These are phyloP conservation scores for Hypoxylon rubiginosum DNA, from an alignment of 2,329 filamentous ascomycete genomes.

Conservation along the genomic window DNA sequence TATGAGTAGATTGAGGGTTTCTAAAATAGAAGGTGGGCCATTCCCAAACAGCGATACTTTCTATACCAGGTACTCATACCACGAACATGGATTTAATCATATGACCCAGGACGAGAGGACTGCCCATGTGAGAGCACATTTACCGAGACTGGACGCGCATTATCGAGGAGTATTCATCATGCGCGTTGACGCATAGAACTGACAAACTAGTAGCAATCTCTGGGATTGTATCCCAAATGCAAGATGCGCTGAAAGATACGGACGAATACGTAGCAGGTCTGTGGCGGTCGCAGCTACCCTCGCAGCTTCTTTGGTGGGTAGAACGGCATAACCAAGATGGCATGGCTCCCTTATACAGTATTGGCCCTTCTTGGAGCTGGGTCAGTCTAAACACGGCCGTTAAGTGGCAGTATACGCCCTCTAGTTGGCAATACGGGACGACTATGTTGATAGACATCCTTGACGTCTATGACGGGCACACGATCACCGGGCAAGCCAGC, in stretches of 20 bases:
- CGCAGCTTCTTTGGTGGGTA: conserved; percentile 24
- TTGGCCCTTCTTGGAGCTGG: conserved; percentile 28
- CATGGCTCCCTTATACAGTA: background rate
- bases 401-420: background rate
- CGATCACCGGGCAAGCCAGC: background rate
- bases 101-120: no score
- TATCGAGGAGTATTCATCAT: conserved; percentile 5
- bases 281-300: conserved; percentile 17
- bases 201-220: conserved; percentile 21
- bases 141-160: conserved; percentile 18
- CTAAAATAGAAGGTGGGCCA: no score
- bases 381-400: conserved; percentile 2
- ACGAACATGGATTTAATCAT: no score
- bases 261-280: conserved; percentile 22
- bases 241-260: conserved; percentile 1
- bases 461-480: conserved; percentile 11
- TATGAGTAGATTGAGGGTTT: no score
- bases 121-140: no score
- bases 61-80: no score
- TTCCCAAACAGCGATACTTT: no score
- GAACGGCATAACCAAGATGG: no score
- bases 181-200: conserved; percentile 8
- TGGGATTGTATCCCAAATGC: conserved; percentile 15
- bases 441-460: conserved; percentile 9
- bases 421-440: background rate